phyloP scores from a whole-genome alignment of 441 rosid genomes.

The Flueggea neowawraea region DNA sequence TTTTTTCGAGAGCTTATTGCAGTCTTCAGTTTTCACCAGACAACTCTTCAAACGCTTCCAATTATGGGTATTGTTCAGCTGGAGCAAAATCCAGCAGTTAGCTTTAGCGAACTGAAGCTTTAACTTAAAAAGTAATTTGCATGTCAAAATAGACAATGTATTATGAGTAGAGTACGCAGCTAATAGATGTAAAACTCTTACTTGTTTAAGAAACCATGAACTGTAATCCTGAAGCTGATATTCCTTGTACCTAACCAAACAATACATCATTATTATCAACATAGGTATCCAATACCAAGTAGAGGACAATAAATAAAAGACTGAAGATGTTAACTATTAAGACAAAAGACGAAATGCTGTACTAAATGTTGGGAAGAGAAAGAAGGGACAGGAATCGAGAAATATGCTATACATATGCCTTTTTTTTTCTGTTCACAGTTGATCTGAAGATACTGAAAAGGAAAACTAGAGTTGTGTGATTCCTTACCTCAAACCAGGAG shows the following conservation, averaged over 20 bases:
- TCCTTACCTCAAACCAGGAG: conserved; percentile 65
- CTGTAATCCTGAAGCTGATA: conserved; percentile 90
- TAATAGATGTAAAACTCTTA: conserved; percentile 1
- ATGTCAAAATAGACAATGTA: too few relatives aligned
- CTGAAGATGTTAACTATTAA: neutral
- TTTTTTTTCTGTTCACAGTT: too few relatives aligned
- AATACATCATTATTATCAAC: conserved; percentile 9
- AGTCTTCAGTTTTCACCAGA: conserved; percentile 85
- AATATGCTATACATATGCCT: neutral
- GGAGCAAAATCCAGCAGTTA: conserved; percentile 13
- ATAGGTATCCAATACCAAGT: conserved; percentile 1
- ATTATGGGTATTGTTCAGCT: conserved; percentile 60
- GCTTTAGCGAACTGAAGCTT: neutral
- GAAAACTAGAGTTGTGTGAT: conserved; percentile 3
- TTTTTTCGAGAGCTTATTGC: conserved; percentile 56
- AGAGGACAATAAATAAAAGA: neutral
- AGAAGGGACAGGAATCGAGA: too few relatives aligned
- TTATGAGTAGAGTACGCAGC: too few relatives aligned
- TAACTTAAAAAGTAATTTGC: too few relatives aligned
- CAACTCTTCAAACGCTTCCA: conserved; percentile 86
- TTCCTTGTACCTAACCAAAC: conserved; percentile 73
- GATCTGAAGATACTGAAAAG: neutral
- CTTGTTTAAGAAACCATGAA: conserved; percentile 89
- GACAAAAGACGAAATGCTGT: too few relatives aligned
- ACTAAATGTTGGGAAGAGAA: too few relatives aligned